phyloP scores from a whole-genome alignment of 1,139 yeast genomes.

The Candida glucosophila region DNA sequence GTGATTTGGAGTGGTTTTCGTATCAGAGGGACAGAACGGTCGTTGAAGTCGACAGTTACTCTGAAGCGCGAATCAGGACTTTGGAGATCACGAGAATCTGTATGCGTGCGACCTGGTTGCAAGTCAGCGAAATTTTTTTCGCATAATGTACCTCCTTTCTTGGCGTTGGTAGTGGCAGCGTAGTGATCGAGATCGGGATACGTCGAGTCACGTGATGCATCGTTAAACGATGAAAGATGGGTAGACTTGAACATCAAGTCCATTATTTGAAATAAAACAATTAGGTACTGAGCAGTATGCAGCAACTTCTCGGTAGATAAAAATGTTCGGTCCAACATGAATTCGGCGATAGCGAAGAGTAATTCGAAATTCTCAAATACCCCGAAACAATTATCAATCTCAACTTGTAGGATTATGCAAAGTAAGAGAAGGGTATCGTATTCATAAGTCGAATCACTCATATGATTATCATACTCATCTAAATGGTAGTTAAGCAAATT shows the following conservation, averaged over 20 bases:
- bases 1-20: too few species aligned
- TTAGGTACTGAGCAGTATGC: constrained; percentile 14
- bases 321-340: constrained; percentile 18
- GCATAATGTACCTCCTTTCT: not conserved
- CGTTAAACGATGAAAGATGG: too few species aligned
- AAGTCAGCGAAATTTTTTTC: not conserved
- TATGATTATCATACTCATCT: constrained; percentile 33
- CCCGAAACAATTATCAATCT: constrained; percentile 28
- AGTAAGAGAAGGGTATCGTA: constrained; percentile 19
- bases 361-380: constrained; percentile 37
- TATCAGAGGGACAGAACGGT: too few species aligned
- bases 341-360: constrained; percentile 36
- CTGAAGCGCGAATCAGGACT: too few species aligned
- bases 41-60: too few species aligned
- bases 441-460: constrained; percentile 8
- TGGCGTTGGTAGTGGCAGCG: too few species aligned
- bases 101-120: too few species aligned
- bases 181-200: too few species aligned
- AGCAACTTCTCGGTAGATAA: constrained; percentile 6
- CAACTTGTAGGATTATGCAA: constrained; percentile 28
- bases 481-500: constrained; percentile 30
- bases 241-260: constrained; percentile 31
- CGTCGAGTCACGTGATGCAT: too few species aligned
- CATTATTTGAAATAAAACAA: constrained; percentile 20
- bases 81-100: too few species aligned